Evolutionary conservation across 805 yeast species (phyloP).

Genomic region (Wickerhamiella cacticola): DNA sequence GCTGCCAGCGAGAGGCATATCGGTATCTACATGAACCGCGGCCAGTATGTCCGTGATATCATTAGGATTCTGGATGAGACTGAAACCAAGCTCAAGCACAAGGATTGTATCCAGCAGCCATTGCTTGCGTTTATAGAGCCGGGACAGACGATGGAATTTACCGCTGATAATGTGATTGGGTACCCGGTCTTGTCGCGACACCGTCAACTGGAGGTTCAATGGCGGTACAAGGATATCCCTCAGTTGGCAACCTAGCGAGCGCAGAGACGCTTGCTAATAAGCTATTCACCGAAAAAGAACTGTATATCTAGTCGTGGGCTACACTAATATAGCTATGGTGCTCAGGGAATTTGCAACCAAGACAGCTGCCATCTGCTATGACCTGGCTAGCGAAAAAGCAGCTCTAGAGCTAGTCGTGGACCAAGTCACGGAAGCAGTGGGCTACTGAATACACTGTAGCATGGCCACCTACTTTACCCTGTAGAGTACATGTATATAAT

Average conservation of each 20-base stretch:
- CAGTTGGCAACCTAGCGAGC: too few species aligned
- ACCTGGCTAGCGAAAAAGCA: too few species aligned
- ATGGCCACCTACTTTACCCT: too few species aligned
- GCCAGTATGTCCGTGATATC: neutral
- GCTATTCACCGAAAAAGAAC: too few species aligned
- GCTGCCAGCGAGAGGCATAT: neutral
- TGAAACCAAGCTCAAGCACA: neutral
- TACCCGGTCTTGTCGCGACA: conserved; percentile 18
- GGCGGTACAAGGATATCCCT: conserved; percentile 10
- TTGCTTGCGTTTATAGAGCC: conserved; percentile 15
- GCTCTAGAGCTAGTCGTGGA: too few species aligned
- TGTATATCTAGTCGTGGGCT: too few species aligned
- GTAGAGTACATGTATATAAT: neutral
- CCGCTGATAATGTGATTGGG: conserved; percentile 15
- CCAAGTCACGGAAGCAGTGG: too few species aligned
- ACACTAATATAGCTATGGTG: too few species aligned
- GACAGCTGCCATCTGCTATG: too few species aligned
- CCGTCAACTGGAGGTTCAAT: conserved; percentile 14
- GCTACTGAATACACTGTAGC: too few species aligned
- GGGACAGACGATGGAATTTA: conserved; percentile 5
- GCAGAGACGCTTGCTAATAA: too few species aligned
- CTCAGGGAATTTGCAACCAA: too few species aligned
- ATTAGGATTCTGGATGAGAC: conserved; percentile 7
- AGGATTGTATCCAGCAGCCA: conserved; percentile 16
- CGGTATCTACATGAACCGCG: neutral